phyloP scores from a whole-genome alignment of 2,329 filamentous ascomycete species.

The Aspergillus sojae region DNA sequence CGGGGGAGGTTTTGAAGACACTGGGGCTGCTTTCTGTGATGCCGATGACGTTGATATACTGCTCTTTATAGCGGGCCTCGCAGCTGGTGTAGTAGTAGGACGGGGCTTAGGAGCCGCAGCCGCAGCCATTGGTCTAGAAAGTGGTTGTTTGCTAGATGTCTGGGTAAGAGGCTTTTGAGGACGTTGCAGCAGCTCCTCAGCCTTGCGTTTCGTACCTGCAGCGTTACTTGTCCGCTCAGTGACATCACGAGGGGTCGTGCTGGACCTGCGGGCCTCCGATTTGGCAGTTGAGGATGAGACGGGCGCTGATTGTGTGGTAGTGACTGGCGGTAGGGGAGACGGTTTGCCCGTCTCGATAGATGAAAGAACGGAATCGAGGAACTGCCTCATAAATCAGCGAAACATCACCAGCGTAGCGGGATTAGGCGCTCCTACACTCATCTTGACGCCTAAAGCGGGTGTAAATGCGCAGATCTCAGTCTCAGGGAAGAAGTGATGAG shows the following conservation, averaged over 20 bases:
- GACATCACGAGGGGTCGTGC: slow-evolving; percentile 17
- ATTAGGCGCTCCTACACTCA: slow-evolving; percentile 40
- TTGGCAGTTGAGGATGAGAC: slow-evolving; percentile 26
- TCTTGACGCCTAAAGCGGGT: slow-evolving; percentile 21
- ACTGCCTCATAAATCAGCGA: slow-evolving; percentile 38
- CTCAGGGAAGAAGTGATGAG: slow-evolving; percentile 18
- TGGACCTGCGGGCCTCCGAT: slow-evolving; percentile 26
- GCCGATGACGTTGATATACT: slow-evolving; percentile 19
- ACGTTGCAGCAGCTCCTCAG: slow-evolving; percentile 42
- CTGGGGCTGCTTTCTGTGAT: slow-evolving; percentile 21
- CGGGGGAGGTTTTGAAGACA: slow-evolving; percentile 50
- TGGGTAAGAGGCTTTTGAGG: slow-evolving; percentile 29
- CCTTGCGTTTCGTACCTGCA: slow-evolving; percentile 45
- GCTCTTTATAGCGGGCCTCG: slow-evolving; percentile 26
- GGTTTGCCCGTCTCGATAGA: slow-evolving; percentile 51
- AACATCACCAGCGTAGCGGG: background rate
- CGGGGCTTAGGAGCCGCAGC: slow-evolving; percentile 25
- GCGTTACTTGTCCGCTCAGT: slow-evolving; percentile 21
- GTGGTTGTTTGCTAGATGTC: slow-evolving; percentile 19
- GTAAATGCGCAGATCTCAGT: slow-evolving; percentile 1
- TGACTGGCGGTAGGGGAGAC: slow-evolving; percentile 28
- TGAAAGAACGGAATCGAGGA: slow-evolving; percentile 55
- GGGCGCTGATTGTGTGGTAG: slow-evolving; percentile 26
- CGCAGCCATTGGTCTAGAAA: slow-evolving; percentile 21
- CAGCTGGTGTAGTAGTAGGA: slow-evolving; percentile 15